Percentiles rank a stretch among this genome's conserved stretches.
phyloP scores from a whole-genome alignment of 306 rosid genomes.

The Leucaena leucocephala region DNA sequence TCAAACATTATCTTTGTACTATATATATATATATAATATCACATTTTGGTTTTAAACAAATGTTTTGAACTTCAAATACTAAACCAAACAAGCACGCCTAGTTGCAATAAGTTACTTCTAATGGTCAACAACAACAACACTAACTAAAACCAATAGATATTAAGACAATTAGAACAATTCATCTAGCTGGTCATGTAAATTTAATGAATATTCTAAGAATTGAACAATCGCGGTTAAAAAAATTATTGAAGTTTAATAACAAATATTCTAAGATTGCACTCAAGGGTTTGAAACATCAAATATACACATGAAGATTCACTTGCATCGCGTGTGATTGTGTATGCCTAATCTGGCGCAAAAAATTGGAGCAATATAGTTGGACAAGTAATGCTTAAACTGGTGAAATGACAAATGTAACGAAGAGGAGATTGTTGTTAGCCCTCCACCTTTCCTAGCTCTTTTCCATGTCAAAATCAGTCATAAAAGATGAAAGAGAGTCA shows the following conservation, averaged over 20 bases:
- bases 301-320: background rate
- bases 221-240: background rate
- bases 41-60: background rate
- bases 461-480: slow-evolving; percentile 19
- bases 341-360: background rate
- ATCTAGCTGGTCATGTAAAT: background rate
- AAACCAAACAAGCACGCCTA: background rate
- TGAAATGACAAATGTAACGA: slow-evolving; percentile 1
- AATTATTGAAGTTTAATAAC: background rate
- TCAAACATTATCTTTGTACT: too few species aligned
- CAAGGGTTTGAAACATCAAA: background rate
- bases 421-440: slow-evolving; percentile 7
- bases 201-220: too few species aligned
- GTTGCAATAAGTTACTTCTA: background rate
- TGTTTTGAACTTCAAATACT: background rate
- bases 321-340: background rate
- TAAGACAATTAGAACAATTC: background rate
- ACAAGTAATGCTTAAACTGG: background rate
- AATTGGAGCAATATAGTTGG: background rate
- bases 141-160: too few species aligned
- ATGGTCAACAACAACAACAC: too few species aligned
- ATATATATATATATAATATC: too few species aligned
- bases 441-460: background rate
- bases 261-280: background rate
- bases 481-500: slow-evolving; percentile 36